These are phyloP conservation scores for Populus alba DNA, from an alignment of 345 rosid species.

Conservation along the genomic window DNA sequence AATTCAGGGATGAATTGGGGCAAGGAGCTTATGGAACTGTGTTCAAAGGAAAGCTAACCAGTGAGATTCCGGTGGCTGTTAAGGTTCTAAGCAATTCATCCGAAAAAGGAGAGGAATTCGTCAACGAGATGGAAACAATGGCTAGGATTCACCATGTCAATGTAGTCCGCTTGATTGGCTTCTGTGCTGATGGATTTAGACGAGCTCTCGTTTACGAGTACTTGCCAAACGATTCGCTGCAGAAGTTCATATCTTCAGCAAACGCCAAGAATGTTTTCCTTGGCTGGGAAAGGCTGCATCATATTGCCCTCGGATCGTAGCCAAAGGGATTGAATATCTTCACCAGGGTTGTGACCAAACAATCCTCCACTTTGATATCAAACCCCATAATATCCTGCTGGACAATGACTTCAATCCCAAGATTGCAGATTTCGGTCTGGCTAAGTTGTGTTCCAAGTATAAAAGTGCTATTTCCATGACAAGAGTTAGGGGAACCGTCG, in stretches of 20 bases:
- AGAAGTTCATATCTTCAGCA: conserved; percentile 7
- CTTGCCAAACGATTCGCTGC: background rate
- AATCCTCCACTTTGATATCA: background rate
- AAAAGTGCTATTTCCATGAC: background rate
- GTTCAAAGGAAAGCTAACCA: conserved; percentile 10
- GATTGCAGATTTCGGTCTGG: background rate
- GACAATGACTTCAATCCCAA: background rate
- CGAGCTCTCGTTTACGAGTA: conserved; percentile 13
- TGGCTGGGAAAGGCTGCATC: background rate
- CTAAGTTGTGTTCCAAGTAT: background rate
- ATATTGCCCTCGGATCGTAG: background rate
- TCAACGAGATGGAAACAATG: conserved; percentile 4
- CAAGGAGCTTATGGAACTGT: conserved; percentile 10
- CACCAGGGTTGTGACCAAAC: background rate
- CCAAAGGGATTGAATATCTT: background rate
- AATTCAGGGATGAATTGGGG: background rate
- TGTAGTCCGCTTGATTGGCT: conserved; percentile 13
- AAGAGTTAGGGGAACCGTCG: background rate
- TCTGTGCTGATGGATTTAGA: conserved; percentile 16
- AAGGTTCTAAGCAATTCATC: background rate
- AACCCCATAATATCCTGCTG: background rate
- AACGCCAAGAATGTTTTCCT: background rate
- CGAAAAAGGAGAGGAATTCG: conserved; percentile 9
- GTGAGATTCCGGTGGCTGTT: conserved; percentile 10
- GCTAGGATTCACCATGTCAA: conserved; percentile 14